Base-by-base conservation (phyloP, 441 rosid genomes). In the Isatis lusitanica region DNA sequence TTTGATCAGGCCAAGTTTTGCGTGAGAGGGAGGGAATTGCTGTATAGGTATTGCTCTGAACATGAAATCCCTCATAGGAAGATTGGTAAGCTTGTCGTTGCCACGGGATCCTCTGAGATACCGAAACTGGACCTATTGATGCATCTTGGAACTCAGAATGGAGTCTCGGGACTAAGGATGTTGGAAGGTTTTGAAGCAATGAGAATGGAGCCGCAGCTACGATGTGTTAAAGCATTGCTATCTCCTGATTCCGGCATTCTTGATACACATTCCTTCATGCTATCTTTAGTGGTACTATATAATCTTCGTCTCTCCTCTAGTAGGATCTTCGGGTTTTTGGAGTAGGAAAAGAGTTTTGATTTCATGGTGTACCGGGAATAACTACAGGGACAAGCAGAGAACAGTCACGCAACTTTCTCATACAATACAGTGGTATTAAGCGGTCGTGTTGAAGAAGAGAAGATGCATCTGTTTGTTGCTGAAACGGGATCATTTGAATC, bases 81-180 rank as follows among this genome's bases (percentile, higher is more conserved):
- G 86, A 86, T 75, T n/a, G 98, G 98, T 15, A 94, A 94, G 80
- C 92, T 94, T 30, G 85, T 94, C 4, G 97, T 91, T 21, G 95
- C 97, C 13, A 90, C 97, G 0, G 80, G 86, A 5, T 31, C 82
- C 2, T 78, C 84, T 3, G 89, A 90, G 82, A 81, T 91, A 81
- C 87, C 91, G 1, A 85, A 85, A 71, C 50, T 91, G 72, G 74
- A 76, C 68, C 73, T 80, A 21, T 60, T 94, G 58, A 85, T 86
- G 89, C 73, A 85, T 26, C 78, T 76, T 26, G 97, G 90, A 10
- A 77, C 71, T 70, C 78, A 63, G 58, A 94, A 90, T 64, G 87
- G 96, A 31, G 95, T 90, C 28, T 75, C 68, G 8, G 86, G 84
- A 31, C 72, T 94, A 66, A 83, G 78, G 82, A 72, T 90, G 87